Conservation (phyloP, 1,139 yeast genomes). For the Blastobotrys elegans region DNA sequence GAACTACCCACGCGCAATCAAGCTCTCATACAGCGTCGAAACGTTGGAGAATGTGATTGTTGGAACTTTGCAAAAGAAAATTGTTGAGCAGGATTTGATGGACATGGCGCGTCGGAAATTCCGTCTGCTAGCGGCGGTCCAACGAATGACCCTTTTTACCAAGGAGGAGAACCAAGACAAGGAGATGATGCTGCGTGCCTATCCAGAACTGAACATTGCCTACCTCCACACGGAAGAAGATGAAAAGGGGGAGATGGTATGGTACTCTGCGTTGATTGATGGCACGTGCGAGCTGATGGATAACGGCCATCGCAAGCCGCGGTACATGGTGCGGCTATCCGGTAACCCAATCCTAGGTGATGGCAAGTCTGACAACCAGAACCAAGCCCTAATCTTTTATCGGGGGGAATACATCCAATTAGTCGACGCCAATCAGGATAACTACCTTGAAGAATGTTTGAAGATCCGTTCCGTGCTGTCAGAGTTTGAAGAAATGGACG, state of each 20-base stretch:
- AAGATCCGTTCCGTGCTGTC: conserved; percentile 72
- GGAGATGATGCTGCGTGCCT: conserved; percentile 52
- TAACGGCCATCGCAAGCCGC: conserved; percentile 43
- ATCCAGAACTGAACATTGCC: conserved; percentile 57
- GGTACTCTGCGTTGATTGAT: conserved; percentile 62
- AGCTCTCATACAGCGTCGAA: conserved; percentile 60
- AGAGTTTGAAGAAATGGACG: conserved; percentile 65
- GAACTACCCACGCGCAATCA: conserved; percentile 65
- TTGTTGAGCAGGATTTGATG: conserved; percentile 18
- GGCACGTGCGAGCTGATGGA: conserved; percentile 41
- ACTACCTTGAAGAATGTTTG: conserved; percentile 78
- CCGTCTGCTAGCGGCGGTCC: conserved; percentile 66
- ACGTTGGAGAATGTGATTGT: conserved; percentile 26
- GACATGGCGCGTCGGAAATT: conserved; percentile 58
- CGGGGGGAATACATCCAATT: conserved; percentile 87
- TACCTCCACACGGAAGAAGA: conserved; percentile 50
- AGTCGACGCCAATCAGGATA: conserved; percentile 85
- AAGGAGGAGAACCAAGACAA: conserved; percentile 51
- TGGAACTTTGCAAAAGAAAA: neutral
- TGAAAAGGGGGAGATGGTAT: conserved; percentile 32
- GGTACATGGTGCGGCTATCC: conserved; percentile 56
- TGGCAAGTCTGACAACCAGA: conserved; percentile 86
- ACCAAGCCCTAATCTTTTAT: conserved; percentile 67
- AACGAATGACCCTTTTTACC: conserved; percentile 50
- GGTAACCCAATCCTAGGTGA: conserved; percentile 90